Conservation (phyloP, 2,329 filamentous ascomycete species). For the Sclerotinia sclerotiorum region DNA sequence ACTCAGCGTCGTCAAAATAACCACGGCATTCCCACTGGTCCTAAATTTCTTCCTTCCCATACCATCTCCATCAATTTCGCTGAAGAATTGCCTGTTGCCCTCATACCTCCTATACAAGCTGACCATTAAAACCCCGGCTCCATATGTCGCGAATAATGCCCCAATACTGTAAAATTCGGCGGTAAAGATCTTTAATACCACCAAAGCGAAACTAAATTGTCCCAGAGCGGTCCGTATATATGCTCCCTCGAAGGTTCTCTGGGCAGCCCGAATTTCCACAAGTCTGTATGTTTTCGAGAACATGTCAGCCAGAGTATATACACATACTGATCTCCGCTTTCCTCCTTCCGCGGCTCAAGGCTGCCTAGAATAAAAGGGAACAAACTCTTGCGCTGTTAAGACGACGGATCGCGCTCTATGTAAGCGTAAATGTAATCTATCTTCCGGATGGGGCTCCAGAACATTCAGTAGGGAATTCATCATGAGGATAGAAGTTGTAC, state of each 20-base stretch:
- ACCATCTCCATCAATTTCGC: slow-evolving; percentile 45
- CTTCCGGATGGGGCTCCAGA: slow-evolving; percentile 62
- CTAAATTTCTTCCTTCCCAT: slow-evolving; percentile 56
- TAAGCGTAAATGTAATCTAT: slow-evolving; percentile 74
- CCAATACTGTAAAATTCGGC: slow-evolving; percentile 95
- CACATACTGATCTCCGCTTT: background rate
- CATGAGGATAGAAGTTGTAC: slow-evolving; percentile 11
- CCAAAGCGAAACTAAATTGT: slow-evolving; percentile 91
- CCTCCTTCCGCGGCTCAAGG: background rate
- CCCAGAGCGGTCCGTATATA: slow-evolving; percentile 93
- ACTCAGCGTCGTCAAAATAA: slow-evolving; percentile 57
- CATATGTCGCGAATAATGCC: slow-evolving; percentile 92
- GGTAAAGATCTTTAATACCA: slow-evolving; percentile 96
- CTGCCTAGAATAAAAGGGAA: slow-evolving; percentile 18
- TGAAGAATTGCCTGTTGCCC: slow-evolving; percentile 93
- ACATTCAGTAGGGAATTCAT: slow-evolving; percentile 29
- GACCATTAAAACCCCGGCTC: slow-evolving; percentile 77
- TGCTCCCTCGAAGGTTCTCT: slow-evolving; percentile 94
- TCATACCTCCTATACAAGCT: slow-evolving; percentile 84
- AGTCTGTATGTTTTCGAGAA: slow-evolving; percentile 48
- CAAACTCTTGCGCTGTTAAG: slow-evolving; percentile 69
- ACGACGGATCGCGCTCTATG: slow-evolving; percentile 83
- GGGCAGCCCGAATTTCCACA: slow-evolving; percentile 90
- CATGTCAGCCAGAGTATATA: background rate
- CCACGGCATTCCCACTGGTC: slow-evolving; percentile 63